Evolutionary conservation across 495 filamentous ascomycete species (phyloP), one percentile per base, ranked within the genome.

Genomic region (Ramalina peruviana): DNA sequence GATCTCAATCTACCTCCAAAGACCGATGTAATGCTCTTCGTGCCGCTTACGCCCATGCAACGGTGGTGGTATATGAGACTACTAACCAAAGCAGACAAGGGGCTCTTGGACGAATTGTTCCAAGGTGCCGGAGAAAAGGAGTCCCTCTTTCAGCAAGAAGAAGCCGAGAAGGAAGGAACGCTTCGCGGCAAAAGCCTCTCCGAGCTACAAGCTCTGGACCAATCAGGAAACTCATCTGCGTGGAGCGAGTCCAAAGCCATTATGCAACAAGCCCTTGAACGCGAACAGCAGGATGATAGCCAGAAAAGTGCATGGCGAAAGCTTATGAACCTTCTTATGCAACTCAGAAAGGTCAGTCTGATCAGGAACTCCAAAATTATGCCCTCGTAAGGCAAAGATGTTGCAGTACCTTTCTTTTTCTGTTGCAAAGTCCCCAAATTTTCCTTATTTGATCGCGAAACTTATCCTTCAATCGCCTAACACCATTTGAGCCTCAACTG

Each of bases 301-400:
- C 64, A 57, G 41, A 67, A 60, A 19, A 54, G 58, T 6, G 66
- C 65, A 6, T 80, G 75, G 74, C 64, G 65, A 27, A 75, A 72
- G 56, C 57, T 81, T 16, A 75, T 78, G 73, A 83, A 82, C 48
- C 64, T 80, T 1, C 58, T 85, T 5, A 78, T 82, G 73, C 79
- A 83, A 50, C 60, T 83, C 4, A 64, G 79, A 36, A 82, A 82
- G 33, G 45, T 48, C 30, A 33, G 30, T 33, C 30, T 33, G 30
- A 33, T 33, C 30, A 33, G 7, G 3, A 33, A 7, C 30, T 4
- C 23, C 30, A 4, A 33, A 11, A 13, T 33, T 7, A 1, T 33
- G 7, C 12, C 30, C 30, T 7, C 12, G 5, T 33, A 7, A 33
- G 5, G 9, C 1, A 33, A 6, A 33, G 3, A 13, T 33, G 2